These are phyloP conservation scores for Blastomyces percursus DNA, from an alignment of 2,329 filamentous ascomycete genomes.

Conservation along the genomic window DNA sequence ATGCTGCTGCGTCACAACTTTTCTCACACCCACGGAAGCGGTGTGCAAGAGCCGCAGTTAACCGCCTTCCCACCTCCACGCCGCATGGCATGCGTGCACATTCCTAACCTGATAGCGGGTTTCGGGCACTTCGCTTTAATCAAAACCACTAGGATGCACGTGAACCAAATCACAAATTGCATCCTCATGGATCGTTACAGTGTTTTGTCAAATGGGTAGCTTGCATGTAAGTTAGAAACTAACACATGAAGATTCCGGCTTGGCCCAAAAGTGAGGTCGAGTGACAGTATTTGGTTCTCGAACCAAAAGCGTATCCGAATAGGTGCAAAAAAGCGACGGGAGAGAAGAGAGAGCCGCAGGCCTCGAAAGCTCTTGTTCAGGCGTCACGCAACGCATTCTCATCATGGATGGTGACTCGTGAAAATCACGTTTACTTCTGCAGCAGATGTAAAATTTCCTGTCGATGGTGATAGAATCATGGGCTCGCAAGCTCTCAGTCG, in stretches of 20 bases:
- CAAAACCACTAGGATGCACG: background rate
- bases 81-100: background rate
- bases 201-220: background rate
- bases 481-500: constrained; percentile 38
- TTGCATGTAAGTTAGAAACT: background rate
- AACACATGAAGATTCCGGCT: background rate
- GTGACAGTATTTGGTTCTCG: background rate
- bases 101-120: background rate
- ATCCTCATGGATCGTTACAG: background rate
- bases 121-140: background rate
- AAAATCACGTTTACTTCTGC: background rate
- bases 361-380: background rate
- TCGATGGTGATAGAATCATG: constrained; percentile 6
- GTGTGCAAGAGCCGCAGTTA: background rate
- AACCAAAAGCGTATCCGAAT: background rate
- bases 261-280: background rate
- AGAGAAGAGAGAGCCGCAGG: background rate
- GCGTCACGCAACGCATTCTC: background rate
- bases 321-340: background rate
- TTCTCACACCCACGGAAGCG: background rate
- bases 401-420: background rate
- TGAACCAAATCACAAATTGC: background rate
- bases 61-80: background rate
- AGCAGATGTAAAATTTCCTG: constrained; percentile 2
- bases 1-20: background rate